Evolutionary conservation across 176 grass and related monocot species (phyloP).

Genomic region (Rhynchospora tenuis): DNA sequence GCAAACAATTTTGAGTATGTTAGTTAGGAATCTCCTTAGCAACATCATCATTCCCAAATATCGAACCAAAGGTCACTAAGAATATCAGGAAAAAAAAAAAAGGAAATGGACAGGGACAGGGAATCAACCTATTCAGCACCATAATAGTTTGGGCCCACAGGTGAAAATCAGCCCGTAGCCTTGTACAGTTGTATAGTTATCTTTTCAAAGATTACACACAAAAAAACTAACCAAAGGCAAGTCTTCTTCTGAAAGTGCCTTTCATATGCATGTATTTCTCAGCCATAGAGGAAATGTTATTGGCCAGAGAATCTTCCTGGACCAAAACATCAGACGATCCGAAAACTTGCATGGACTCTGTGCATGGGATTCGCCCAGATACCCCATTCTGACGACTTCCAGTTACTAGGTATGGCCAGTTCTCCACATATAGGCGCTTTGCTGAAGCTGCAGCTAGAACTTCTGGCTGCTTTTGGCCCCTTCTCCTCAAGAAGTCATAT

Average conservation of each 20-base stretch:
- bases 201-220: neutral
- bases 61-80: neutral
- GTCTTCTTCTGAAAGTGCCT: conserved; percentile 69
- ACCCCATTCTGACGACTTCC: conserved; percentile 68
- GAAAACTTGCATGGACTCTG: conserved; percentile 45
- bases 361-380: conserved; percentile 33
- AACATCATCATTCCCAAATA: neutral
- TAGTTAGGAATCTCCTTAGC: neutral
- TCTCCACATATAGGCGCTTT: conserved; percentile 90
- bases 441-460: conserved; percentile 74
- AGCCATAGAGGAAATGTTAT: conserved; percentile 75
- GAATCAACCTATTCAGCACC: neutral
- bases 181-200: neutral
- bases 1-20: neutral
- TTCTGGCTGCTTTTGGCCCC: conserved; percentile 96
- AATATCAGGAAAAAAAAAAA: neutral
- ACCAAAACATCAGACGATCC: conserved; percentile 37
- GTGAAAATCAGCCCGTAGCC: neutral
- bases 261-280: conserved; percentile 94
- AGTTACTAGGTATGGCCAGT: conserved; percentile 80
- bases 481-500: conserved; percentile 68
- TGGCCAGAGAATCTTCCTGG: conserved; percentile 40
- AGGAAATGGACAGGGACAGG: neutral
- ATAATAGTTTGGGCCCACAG: neutral
- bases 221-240: conserved; percentile 74